Conservation (phyloP, 2,329 filamentous ascomycete genomes). For the Apiospora malaysiana region DNA sequence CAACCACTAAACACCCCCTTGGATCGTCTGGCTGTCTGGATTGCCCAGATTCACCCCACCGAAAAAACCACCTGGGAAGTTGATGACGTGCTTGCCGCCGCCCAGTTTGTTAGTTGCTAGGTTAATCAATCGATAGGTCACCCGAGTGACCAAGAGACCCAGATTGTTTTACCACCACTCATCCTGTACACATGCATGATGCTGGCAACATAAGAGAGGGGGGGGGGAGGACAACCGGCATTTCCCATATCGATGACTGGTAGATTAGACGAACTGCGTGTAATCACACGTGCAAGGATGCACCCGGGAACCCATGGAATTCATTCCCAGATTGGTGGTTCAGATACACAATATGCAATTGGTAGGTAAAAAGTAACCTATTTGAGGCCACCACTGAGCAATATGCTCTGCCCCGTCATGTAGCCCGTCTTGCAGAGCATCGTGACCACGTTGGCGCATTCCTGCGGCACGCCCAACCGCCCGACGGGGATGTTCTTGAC, state of each 20-base stretch:
- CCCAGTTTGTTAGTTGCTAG: not conserved
- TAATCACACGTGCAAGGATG: not conserved
- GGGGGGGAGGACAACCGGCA: not conserved
- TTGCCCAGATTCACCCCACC: not conserved
- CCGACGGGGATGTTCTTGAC: conserved; percentile 65
- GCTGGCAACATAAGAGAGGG: not conserved
- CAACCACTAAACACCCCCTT: not conserved
- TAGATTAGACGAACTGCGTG: not conserved
- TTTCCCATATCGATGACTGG: conserved; percentile 11
- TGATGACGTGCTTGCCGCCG: not conserved
- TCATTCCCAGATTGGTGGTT: not conserved
- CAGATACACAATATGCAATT: no score
- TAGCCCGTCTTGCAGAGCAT: conserved; percentile 68
- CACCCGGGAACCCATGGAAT: not conserved
- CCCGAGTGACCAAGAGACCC: no score
- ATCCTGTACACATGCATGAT: no score
- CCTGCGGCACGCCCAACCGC: conserved; percentile 61
- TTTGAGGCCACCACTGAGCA: conserved; percentile 59
- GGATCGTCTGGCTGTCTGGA: no score
- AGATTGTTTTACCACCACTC: no score
- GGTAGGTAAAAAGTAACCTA: conserved; percentile 31
- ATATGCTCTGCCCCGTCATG: conserved; percentile 61
- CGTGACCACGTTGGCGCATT: conserved; percentile 65
- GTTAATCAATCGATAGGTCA: not conserved
- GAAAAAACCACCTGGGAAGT: not conserved